phyloP scores from a whole-genome alignment of 495 filamentous ascomycete species.

The Oidiodendron maius region DNA sequence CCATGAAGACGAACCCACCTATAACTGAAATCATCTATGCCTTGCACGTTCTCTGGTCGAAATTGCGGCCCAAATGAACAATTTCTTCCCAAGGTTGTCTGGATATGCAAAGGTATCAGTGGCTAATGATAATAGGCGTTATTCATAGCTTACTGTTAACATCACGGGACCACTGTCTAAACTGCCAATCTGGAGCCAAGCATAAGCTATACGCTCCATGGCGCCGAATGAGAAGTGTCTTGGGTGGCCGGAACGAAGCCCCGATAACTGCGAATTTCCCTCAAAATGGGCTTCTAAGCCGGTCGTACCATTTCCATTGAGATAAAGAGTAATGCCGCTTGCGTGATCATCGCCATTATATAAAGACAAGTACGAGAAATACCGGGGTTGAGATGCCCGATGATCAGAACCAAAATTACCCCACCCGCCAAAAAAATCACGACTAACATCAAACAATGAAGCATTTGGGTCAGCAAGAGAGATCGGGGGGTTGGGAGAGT shows the following conservation, averaged over 20 bases:
- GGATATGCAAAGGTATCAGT: conserved; percentile 11
- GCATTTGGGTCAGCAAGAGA: background rate
- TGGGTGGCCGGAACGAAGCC: conserved; percentile 1
- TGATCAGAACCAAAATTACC: conserved; percentile 2
- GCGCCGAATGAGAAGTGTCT: conserved; percentile 2
- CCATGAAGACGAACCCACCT: conserved; percentile 12
- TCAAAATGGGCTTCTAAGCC: conserved; percentile 12
- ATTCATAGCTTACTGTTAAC: background rate
- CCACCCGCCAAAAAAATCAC: conserved; percentile 7
- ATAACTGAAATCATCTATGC: background rate
- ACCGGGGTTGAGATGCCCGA: conserved; percentile 1
- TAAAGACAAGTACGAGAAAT: conserved; percentile 15
- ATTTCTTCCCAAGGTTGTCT: conserved; percentile 10
- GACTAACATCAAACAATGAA: conserved; percentile 9
- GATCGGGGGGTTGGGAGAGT: conserved; percentile 10
- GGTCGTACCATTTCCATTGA: background rate
- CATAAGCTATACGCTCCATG: conserved; percentile 8
- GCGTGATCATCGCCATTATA: conserved; percentile 4
- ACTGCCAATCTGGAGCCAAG: conserved; percentile 12
- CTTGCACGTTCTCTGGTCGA: background rate
- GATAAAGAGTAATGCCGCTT: conserved; percentile 10
- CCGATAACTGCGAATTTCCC: background rate
- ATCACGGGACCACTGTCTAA: background rate
- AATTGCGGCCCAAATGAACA: conserved; percentile 8
- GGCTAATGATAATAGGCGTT: background rate